A percentile compares a stretch with the other conserved stretches of the same genome.
These are phyloP conservation scores for Ceratobasidium papillatum DNA, from an alignment of 1,284 basidiomycete genomes.

Conservation along the genomic window DNA sequence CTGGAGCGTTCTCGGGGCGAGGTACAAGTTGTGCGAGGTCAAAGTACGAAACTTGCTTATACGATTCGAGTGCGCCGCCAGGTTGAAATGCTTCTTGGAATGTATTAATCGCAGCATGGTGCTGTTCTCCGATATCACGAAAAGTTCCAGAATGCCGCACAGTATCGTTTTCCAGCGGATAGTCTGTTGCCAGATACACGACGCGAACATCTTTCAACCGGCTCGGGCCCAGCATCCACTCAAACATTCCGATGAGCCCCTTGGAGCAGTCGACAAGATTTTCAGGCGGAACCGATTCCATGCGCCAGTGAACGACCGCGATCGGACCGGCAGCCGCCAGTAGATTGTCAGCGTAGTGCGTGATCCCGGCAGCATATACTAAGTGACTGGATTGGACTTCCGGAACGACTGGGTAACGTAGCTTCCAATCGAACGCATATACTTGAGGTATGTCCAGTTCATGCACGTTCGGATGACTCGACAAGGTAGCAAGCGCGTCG, in stretches of 20 bases:
- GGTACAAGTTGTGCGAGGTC: neutral
- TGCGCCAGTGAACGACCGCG: conserved; percentile 33
- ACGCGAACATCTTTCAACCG: neutral
- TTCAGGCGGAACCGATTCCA: conserved; percentile 25
- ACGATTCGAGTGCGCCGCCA: conserved; percentile 6
- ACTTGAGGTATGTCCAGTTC: conserved; percentile 9
- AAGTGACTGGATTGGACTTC: neutral
- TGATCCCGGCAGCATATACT: neutral
- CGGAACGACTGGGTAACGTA: conserved; percentile 5
- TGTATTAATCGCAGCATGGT: conserved; percentile 14
- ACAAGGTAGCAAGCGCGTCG: neutral
- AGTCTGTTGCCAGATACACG: conserved; percentile 39
- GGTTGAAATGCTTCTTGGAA: conserved; percentile 37
- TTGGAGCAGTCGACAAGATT: conserved; percentile 7
- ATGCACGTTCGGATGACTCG: neutral
- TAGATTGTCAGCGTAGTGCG: neutral
- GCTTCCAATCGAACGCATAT: conserved; percentile 28
- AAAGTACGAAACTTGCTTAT: conserved; percentile 4
- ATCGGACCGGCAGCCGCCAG: conserved; percentile 11
- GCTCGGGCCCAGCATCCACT: neutral
- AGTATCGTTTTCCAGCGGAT: neutral
- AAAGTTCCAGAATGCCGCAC: conserved; percentile 11
- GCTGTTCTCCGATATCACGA: conserved; percentile 25
- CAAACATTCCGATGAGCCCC: neutral
- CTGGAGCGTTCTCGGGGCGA: neutral